Conservation (phyloP, 805 yeast genomes). For the Lipomyces spencermartinsiae region DNA sequence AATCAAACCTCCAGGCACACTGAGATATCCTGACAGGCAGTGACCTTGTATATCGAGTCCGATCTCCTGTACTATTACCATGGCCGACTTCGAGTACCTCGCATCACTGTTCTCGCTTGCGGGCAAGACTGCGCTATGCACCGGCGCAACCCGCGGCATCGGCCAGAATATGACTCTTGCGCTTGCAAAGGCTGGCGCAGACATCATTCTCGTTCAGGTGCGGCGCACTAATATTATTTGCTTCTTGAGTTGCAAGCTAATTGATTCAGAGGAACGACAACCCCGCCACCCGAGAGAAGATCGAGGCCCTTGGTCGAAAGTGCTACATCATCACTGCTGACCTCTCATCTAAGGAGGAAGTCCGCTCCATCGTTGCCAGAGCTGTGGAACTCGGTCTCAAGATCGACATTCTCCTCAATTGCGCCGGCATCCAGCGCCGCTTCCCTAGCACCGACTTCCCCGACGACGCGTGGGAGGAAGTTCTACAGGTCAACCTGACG, state of each 20-base stretch:
- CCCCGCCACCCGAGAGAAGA: constrained; percentile 41
- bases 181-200: constrained; percentile 59
- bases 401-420: constrained; percentile 53
- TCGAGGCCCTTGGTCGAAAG: constrained; percentile 43
- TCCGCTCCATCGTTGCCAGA: constrained; percentile 44
- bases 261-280: constrained; percentile 26
- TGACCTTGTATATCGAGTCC: not conserved
- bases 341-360: constrained; percentile 44
- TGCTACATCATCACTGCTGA: constrained; percentile 42
- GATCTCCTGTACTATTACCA: not conserved
- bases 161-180: constrained; percentile 61
- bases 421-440: constrained; percentile 52
- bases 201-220: constrained; percentile 50
- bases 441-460: constrained; percentile 48
- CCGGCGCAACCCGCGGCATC: constrained; percentile 67
- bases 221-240: not conserved
- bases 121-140: constrained; percentile 53
- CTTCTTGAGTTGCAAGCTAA: not conserved
- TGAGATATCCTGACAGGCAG: not conserved
- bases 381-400: constrained; percentile 45
- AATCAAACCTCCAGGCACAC: too few relatives aligned
- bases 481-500: constrained; percentile 52
- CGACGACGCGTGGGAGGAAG: constrained; percentile 49
- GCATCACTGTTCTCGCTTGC: constrained; percentile 47
- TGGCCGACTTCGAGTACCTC: constrained; percentile 13